phyloP scores from a whole-genome alignment of 2,329 filamentous ascomycete genomes.

The Claviceps pusilla region DNA sequence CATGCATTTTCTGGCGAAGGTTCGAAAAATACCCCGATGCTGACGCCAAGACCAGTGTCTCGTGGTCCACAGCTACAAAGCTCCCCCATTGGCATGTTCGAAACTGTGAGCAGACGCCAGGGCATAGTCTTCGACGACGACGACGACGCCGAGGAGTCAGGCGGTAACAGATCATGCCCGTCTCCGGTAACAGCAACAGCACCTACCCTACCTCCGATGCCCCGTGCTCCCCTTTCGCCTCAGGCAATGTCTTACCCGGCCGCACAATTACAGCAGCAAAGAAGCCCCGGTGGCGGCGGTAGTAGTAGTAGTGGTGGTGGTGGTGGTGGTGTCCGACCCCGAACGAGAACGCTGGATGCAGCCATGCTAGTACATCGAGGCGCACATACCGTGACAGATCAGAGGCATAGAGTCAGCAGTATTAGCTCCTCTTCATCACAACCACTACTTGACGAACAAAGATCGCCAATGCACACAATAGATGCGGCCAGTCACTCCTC shows the following conservation, averaged over 20 bases:
- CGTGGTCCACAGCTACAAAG: conserved; percentile 16
- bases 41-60: conserved; percentile 7
- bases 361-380: conserved; percentile 32
- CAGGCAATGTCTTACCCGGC: conserved; percentile 1
- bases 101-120: conserved; percentile 32
- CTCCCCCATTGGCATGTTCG: conserved; percentile 18
- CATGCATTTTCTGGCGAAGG: conserved; percentile 11
- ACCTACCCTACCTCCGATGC: neutral
- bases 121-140: conserved; percentile 45
- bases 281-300: conserved; percentile 16
- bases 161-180: conserved; percentile 23
- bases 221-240: neutral
- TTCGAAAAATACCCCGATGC: neutral
- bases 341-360: conserved; percentile 44
- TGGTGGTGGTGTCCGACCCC: conserved; percentile 27
- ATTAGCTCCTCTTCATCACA: conserved; percentile 49
- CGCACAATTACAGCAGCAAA: conserved; percentile 13
- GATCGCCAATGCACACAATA: conserved; percentile 23
- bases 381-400: conserved; percentile 26
- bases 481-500: conserved; percentile 30
- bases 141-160: conserved; percentile 28
- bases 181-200: conserved; percentile 8
- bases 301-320: conserved; percentile 16
- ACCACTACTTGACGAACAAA: conserved; percentile 35
- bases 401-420: conserved; percentile 53